These are phyloP conservation scores for Aureobasidium sp. DNA, from an alignment of 2,329 filamentous ascomycete species.

Conservation along the genomic window DNA sequence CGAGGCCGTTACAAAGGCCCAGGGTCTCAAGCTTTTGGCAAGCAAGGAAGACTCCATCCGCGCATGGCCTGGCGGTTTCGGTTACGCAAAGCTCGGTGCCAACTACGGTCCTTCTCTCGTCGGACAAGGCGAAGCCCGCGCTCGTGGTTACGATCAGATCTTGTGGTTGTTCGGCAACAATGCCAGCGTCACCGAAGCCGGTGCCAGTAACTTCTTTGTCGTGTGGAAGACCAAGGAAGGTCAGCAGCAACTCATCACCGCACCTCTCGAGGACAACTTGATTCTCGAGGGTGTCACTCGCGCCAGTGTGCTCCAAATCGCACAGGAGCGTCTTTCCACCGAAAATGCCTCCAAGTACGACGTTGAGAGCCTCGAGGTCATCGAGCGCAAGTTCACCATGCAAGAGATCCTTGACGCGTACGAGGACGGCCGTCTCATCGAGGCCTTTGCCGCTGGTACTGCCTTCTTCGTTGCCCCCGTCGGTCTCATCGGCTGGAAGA, in stretches of 20 bases:
- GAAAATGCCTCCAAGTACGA: no score
- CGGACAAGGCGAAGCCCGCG: constrained; percentile 93
- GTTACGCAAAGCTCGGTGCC: constrained; percentile 98
- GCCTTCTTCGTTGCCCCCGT: constrained; percentile 95
- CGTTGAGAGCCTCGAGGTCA: constrained; percentile 88
- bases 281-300: constrained; percentile 96
- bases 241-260: constrained; percentile 93
- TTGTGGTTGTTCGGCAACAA: constrained; percentile 88
- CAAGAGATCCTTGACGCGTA: constrained; percentile 83
- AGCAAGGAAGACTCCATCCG: constrained; percentile 95
- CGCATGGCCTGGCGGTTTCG: constrained; percentile 97
- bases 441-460: constrained; percentile 95
- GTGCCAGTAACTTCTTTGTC: constrained; percentile 99
- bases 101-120: constrained; percentile 99
- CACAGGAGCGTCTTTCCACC: constrained; percentile 85
- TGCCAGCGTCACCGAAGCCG: constrained; percentile 91
- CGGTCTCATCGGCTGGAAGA: constrained; percentile 88
- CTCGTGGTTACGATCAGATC: constrained; percentile 97
- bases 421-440: constrained; percentile 85
- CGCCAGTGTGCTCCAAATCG: constrained; percentile 89
- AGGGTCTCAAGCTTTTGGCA: constrained; percentile 77
- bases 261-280: constrained; percentile 94
- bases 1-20: constrained; percentile 10
- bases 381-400: constrained; percentile 95
- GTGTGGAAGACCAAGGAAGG: constrained; percentile 88